Base-by-base conservation (phyloP, 441 rosid genomes). In the Populus trichocarpa region DNA sequence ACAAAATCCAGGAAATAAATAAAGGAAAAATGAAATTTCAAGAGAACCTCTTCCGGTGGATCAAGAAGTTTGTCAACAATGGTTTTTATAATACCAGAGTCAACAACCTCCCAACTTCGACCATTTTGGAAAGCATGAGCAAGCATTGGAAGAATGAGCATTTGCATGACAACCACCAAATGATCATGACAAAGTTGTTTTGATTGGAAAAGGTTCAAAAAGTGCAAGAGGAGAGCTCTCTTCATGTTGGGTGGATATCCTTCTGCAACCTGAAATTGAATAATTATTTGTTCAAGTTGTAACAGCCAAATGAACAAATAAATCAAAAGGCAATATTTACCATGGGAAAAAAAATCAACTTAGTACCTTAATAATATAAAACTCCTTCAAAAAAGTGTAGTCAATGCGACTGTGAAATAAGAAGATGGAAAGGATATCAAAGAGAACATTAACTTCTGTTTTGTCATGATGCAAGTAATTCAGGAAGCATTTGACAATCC, bases 91-190 rank as follows among this genome's bases (percentile, higher is more conserved):
- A 93, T 97, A 78, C 63, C 75, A 82, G 92, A 84, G 75, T 97
- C 98, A 86, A 97, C 96, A 81, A 95, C 99, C 61, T 95, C 99
- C 99, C 99, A 95, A 35, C 86, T 97, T 87, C 92, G 97, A 75
- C 84, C 84, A 82, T 90, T 95, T 84, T 88, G 97, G 84, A 97
- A 95, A 46, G 99, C 95, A 87, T 95, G 93, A 71, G 98, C 87
- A 83, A 97, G 99, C 97, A 95, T 88, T 14, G 99, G 99, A 79
- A 97, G 97, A 87, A 97, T 92, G 72, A 95, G 99, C 96, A 97
- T 93, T 92, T 95, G 98, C 99, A 97, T 92, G 63, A 92, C 92
- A 75, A 93, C 90, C 82, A 95, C 99, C 87, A 97, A 80, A 84
- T 95, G 99, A 78, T 93, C 98, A 82, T 91, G 97, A 78, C 89